phyloP scores from a whole-genome alignment of 305 asterid species.

The Fraxinus dipetala region DNA sequence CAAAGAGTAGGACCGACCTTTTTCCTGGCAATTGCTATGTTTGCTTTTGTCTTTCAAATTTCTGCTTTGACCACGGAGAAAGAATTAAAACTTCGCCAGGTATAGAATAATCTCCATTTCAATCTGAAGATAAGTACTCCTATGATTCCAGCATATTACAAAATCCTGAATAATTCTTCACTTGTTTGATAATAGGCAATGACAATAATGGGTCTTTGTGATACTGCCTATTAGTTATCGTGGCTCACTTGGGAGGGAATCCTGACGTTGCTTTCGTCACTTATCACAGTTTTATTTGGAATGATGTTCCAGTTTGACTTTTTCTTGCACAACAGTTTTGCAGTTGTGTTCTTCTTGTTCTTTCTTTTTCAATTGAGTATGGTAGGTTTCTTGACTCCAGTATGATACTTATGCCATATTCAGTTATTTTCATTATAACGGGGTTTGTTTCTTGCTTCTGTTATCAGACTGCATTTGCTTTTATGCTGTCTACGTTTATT shows the following conservation, averaged over 20 bases:
- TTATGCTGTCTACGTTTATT: constrained; percentile 73
- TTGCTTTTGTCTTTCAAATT: constrained; percentile 83
- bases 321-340: constrained; percentile 61
- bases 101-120: constrained; percentile 30
- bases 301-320: constrained; percentile 74
- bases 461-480: constrained; percentile 74
- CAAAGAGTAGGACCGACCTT: constrained; percentile 70
- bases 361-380: constrained; percentile 77
- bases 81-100: constrained; percentile 94
- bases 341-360: constrained; percentile 66
- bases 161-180: constrained; percentile 16
- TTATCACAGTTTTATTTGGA: constrained; percentile 57
- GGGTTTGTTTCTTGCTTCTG: constrained; percentile 19
- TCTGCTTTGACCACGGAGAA: constrained; percentile 72
- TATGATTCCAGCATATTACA: constrained; percentile 13
- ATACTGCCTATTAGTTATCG: constrained; percentile 80
- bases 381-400: constrained; percentile 43
- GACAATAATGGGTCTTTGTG: constrained; percentile 93
- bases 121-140: constrained; percentile 7
- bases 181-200: constrained; percentile 54
- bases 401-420: constrained; percentile 10
- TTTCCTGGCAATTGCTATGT: constrained; percentile 89
- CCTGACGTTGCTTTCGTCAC: constrained; percentile 55
- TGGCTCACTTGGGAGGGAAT: constrained; percentile 86
- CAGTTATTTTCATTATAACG: not conserved